phyloP scores from a whole-genome alignment of 75 land plant genomes.

The Selaginella moellendorffii region DNA sequence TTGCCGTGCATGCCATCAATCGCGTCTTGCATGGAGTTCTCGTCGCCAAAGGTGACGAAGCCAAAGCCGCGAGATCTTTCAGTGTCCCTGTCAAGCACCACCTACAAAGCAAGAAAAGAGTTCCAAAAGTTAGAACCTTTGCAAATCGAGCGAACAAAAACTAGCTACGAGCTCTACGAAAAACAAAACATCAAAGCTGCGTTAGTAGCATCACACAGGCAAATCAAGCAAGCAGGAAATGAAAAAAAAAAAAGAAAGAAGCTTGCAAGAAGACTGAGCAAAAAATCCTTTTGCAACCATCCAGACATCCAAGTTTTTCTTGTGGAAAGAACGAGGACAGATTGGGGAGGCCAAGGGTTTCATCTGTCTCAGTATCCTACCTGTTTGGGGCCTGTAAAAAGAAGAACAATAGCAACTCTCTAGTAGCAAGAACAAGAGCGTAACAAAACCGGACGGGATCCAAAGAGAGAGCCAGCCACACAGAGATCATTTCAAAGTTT shows the following conservation, averaged over 20 bases:
- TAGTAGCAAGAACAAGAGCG: not conserved
- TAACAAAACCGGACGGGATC: not conserved
- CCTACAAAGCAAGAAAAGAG: conserved; percentile 18
- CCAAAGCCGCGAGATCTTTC: conserved; percentile 60
- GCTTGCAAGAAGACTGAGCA: no score
- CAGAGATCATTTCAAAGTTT: no score
- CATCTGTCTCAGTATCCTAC: not conserved
- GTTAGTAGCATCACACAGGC: not conserved
- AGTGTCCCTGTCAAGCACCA: conserved; percentile 46
- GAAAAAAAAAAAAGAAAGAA: not conserved
- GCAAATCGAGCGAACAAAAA: not conserved
- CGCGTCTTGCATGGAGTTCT: conserved; percentile 51
- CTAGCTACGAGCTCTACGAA: not conserved
- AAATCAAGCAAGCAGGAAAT: not conserved
- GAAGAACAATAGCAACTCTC: not conserved
- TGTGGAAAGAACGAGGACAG: not conserved
- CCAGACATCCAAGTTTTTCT: not conserved
- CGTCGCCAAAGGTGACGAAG: conserved; percentile 45
- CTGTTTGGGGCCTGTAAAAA: not conserved
- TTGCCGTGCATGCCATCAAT: conserved; percentile 65
- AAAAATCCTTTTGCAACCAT: no score
- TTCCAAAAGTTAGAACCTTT: no score
- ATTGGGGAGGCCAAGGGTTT: not conserved
- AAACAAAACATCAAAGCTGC: not conserved
- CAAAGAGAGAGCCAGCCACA: no score